Evolutionary conservation across 192 early-diverging fungal genomes (phyloP), one percentile per base, ranked within the genome.

Genomic region (Spizellomyces punctatus): DNA sequence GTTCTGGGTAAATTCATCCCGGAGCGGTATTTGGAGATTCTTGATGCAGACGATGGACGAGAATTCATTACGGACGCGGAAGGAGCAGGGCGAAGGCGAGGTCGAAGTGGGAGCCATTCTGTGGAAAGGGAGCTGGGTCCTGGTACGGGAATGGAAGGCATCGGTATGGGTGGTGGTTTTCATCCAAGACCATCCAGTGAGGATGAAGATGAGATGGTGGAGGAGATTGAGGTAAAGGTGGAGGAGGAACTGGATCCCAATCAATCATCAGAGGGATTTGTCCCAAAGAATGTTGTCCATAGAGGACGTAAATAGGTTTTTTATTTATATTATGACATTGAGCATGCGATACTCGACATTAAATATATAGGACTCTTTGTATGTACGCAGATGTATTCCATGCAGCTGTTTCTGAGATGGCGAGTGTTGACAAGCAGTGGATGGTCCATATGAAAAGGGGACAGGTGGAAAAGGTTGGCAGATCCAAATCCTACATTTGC

Each of bases 21-120:
- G n/a, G 6, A n/a, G 14, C 12, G 43, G 36, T 16, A 50, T n/a
- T 49, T 65, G 64, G 64, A 14, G 10, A 48, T 65, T 41, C 47
- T 65, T 10, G 64, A 65, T 27, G 64, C 64, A 6, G 64, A 43
- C 17, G 64, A 65, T 65, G 59, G n/a, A 14, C 59, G 59, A 16
- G 59, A 61, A 6, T 61, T 61, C 36, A 41, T 16, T 9, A 14
- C 16, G 16, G 6, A 22, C 60, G 41, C 6, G 5, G 6, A 36
- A 19, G 60, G 60, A 62, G 0, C 19, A 62, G 36, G 60, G 41
- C 41, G 54, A 62, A 9, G 60, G 41, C 41, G 54, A 56, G 54
- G 54, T 56, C 54, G 54, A 7, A 56, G 22, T 56, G 54, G 54
- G n/a, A 22, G 54, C 54, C 54, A 22, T 56, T 36, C 27, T 36